These are phyloP conservation scores for Serendipita vermifera DNA, from an alignment of 768 basidiomycete species.

Conservation along the genomic window DNA sequence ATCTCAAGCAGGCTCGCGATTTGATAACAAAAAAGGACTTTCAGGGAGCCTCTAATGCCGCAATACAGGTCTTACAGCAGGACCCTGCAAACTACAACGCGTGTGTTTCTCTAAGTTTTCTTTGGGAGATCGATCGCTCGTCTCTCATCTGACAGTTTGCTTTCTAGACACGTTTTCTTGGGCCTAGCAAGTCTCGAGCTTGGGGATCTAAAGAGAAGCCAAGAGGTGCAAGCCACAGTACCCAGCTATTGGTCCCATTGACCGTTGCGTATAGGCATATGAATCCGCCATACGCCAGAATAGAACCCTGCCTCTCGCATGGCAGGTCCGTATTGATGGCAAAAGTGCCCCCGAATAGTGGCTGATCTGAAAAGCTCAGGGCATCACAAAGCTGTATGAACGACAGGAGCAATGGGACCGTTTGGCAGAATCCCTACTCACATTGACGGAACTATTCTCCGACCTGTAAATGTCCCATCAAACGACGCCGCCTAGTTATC, in stretches of 20 bases:
- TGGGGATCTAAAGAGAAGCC: conserved; percentile 56
- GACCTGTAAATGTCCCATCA: conserved; percentile 43
- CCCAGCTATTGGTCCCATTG: conserved; percentile 14
- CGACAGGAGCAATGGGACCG: conserved; percentile 44
- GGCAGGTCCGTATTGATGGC: conserved; percentile 48
- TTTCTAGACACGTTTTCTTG: conserved; percentile 65
- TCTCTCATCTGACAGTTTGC: background rate
- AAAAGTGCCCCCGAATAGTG: conserved; percentile 16
- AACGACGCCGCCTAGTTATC: too few relatives aligned
- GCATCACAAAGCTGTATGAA: conserved; percentile 61
- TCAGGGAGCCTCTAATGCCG: conserved; percentile 49
- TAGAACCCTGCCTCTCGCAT: conserved; percentile 60
- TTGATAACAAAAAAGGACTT: conserved; percentile 66
- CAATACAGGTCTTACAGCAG: conserved; percentile 50
- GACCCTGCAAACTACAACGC: conserved; percentile 81
- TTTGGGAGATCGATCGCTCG: background rate
- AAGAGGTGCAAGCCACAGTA: conserved; percentile 51
- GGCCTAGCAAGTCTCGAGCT: conserved; percentile 71
- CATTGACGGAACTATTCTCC: conserved; percentile 44
- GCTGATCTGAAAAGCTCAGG: conserved; percentile 32
- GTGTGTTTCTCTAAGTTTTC: conserved; percentile 36
- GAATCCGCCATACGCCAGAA: conserved; percentile 59
- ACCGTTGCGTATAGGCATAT: conserved; percentile 50
- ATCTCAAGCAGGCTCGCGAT: conserved; percentile 70
- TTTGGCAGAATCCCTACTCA: conserved; percentile 39